Conservation (phyloP, 768 basidiomycete species). For the Panus rudis region DNA sequence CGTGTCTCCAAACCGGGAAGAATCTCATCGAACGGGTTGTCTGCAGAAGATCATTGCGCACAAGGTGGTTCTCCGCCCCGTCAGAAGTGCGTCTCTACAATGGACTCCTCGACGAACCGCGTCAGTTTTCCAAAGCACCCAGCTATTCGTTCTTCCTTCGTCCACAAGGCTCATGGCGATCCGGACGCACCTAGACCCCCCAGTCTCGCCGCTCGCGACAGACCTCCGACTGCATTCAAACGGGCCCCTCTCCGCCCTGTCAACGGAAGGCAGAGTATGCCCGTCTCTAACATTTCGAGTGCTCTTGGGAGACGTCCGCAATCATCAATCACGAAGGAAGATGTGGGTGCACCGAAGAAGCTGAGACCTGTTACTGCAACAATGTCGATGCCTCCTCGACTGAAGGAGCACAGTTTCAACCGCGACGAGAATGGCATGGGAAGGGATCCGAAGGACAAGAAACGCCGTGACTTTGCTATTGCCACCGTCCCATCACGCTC, state of each 20-base stretch:
- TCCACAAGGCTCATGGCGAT: too few relatives aligned
- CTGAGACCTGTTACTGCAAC: slow-evolving; percentile 9
- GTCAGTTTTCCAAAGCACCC: slow-evolving; percentile 19
- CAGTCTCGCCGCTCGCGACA: too few relatives aligned
- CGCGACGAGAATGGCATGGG: slow-evolving; percentile 5
- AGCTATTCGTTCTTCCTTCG: slow-evolving; percentile 14
- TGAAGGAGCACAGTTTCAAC: slow-evolving; percentile 8
- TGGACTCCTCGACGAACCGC: slow-evolving; percentile 1
- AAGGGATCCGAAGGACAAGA: too few relatives aligned
- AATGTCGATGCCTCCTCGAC: slow-evolving; percentile 5
- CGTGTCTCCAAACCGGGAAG: too few relatives aligned
- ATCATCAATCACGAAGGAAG: slow-evolving; percentile 3
- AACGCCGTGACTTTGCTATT: too few relatives aligned
- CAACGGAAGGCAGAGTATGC: slow-evolving; percentile 13
- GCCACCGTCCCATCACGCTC: too few relatives aligned
- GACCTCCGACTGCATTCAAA: too few relatives aligned
- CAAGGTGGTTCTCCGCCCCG: too few relatives aligned
- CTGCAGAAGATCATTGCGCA: too few relatives aligned
- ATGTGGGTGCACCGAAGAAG: slow-evolving; percentile 9
- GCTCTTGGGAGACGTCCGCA: background rate
- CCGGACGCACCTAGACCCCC: too few relatives aligned
- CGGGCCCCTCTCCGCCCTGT: slow-evolving; percentile 13
- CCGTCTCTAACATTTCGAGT: slow-evolving; percentile 6
- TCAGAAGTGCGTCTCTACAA: too few relatives aligned
- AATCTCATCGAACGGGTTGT: too few relatives aligned